Percentiles rank a stretch among this genome's conserved stretches.
phyloP scores from a whole-genome alignment of 805 yeast species.

The Yarrowia osloensis region DNA sequence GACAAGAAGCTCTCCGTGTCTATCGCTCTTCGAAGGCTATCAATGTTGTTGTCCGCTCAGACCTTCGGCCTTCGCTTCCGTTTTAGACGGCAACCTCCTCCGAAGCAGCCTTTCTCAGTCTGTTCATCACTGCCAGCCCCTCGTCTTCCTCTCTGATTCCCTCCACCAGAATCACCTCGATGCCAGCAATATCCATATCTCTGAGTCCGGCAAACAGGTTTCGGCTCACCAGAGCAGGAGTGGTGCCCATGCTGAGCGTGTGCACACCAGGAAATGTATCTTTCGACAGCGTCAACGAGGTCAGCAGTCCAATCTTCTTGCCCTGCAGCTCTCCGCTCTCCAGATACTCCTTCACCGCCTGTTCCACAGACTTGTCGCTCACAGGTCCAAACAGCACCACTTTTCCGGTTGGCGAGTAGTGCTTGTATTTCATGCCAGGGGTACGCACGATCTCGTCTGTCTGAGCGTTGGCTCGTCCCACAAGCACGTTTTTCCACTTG shows the following conservation, averaged over 20 bases:
- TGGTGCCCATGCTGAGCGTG: conserved; percentile 45
- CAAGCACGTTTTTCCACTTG: conserved; percentile 61
- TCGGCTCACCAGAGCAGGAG: conserved; percentile 66
- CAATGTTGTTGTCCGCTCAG: too few species aligned
- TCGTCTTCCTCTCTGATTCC: conserved; percentile 74
- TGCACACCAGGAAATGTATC: conserved; percentile 34
- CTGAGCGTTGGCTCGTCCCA: conserved; percentile 60
- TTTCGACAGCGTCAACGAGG: background rate
- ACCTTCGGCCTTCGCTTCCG: too few species aligned
- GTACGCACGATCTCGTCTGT: conserved; percentile 69
- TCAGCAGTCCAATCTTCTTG: conserved; percentile 31
- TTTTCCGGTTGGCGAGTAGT: conserved; percentile 87
- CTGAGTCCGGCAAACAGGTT: conserved; percentile 73
- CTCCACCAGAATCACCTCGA: conserved; percentile 77
- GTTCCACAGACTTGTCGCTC: conserved; percentile 40
- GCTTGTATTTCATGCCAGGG: conserved; percentile 98
- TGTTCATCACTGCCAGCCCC: conserved; percentile 93
- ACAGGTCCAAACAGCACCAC: conserved; percentile 66
- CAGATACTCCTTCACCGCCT: background rate
- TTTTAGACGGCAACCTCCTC: conserved; percentile 11
- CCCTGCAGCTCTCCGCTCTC: background rate
- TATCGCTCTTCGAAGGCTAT: too few species aligned
- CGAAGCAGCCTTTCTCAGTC: conserved; percentile 78
- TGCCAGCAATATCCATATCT: conserved; percentile 66
- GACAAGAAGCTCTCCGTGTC: too few species aligned